Evolutionary conservation across 75 land plant genomes (phyloP).

Genomic region (Sequoiadendron giganteum): DNA sequence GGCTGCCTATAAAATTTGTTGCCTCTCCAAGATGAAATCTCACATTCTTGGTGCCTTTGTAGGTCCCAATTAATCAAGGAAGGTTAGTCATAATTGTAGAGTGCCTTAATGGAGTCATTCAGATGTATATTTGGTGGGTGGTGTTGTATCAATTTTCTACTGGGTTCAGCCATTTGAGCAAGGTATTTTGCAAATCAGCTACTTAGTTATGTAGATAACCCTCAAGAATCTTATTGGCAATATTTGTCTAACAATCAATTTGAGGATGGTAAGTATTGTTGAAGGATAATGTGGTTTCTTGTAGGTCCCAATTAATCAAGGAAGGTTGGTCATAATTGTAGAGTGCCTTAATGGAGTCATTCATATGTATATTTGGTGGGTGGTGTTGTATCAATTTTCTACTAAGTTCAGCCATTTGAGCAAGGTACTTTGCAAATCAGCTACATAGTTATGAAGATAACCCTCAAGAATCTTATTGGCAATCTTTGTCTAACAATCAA

Average conservation of each 20-base stretch:
- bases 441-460: too few relatives aligned
- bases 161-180: too few relatives aligned
- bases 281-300: too few relatives aligned
- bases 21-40: neutral
- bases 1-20: neutral
- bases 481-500: too few relatives aligned
- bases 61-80: neutral
- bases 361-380: neutral
- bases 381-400: neutral
- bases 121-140: neutral
- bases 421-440: too few relatives aligned
- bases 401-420: too few relatives aligned
- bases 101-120: neutral
- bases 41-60: neutral
- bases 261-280: too few relatives aligned
- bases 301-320: neutral
- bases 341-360: neutral
- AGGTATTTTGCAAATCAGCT: too few relatives aligned
- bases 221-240: too few relatives aligned
- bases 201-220: too few relatives aligned
- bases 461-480: too few relatives aligned
- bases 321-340: neutral
- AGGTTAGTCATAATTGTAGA: neutral
- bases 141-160: neutral
- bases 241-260: too few relatives aligned